Evolutionary conservation across 2,329 filamentous ascomycete species (phyloP).

Genomic region (Shiraia bambusicola): DNA sequence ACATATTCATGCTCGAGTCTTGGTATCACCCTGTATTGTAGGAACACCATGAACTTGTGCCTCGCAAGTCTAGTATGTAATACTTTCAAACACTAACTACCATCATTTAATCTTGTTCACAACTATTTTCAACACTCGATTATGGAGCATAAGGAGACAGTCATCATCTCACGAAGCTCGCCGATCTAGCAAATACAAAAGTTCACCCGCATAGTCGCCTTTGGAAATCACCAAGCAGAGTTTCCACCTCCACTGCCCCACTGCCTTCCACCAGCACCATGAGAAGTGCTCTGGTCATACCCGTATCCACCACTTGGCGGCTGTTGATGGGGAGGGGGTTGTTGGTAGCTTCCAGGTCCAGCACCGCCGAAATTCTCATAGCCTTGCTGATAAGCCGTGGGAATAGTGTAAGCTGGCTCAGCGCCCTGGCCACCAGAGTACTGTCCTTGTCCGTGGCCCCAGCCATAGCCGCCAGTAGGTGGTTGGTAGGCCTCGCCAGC

Average conservation of each 20-base stretch:
- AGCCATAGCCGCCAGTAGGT: constrained; percentile 28
- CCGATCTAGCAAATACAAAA: neutral
- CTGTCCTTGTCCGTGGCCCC: constrained; percentile 34
- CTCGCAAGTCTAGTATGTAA: too few species aligned
- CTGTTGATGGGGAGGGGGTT: constrained; percentile 12
- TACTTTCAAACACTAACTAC: too few species aligned
- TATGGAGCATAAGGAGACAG: too few species aligned
- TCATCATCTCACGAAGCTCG: too few species aligned
- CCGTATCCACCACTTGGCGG: constrained; percentile 23
- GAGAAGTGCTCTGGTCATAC: constrained; percentile 20
- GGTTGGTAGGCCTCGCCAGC: constrained; percentile 31
- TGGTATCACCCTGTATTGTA: too few species aligned
- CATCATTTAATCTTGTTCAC: too few species aligned
- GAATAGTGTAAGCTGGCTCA: constrained; percentile 37
- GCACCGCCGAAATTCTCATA: constrained; percentile 32
- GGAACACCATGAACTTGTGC: too few species aligned
- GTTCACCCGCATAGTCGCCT: neutral
- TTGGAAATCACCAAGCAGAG: constrained; percentile 21
- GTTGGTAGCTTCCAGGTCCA: constrained; percentile 19
- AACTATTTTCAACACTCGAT: too few species aligned
- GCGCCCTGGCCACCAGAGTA: constrained; percentile 35
- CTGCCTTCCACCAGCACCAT: constrained; percentile 25
- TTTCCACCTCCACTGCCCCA: constrained; percentile 37
- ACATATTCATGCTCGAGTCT: too few species aligned
- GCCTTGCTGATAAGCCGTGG: constrained; percentile 42